Evolutionary conservation across 139 green algal species (phyloP).

Genomic region (Chlamydomonas sp.): DNA sequence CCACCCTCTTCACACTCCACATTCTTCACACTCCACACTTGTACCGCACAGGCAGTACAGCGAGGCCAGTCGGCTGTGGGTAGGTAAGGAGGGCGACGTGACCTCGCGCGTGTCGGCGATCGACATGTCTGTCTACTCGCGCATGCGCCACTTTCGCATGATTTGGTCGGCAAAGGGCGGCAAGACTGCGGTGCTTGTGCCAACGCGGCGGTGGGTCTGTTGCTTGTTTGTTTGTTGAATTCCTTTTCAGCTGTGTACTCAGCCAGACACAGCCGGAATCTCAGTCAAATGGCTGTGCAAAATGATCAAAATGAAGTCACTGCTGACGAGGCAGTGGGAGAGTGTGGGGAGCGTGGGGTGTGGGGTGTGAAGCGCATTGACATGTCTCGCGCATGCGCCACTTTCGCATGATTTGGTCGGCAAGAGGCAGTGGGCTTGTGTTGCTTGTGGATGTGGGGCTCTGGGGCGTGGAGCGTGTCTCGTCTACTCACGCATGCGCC

Average conservation of each 20-base stretch:
- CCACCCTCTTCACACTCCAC: too few relatives aligned
- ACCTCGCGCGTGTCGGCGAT: not conserved
- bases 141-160: constrained; percentile 57
- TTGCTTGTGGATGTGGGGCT: not conserved
- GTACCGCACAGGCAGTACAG: constrained; percentile 4
- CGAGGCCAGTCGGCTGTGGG: not conserved
- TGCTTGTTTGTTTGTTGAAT: not conserved
- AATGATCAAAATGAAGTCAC: too few relatives aligned
- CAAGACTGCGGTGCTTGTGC: constrained; percentile 43
- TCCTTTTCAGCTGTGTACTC: not conserved
- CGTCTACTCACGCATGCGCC: too few relatives aligned
- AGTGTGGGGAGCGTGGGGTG: too few relatives aligned
- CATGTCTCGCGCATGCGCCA: constrained; percentile 25
- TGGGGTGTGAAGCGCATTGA: not conserved
- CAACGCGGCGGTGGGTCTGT: not conserved
- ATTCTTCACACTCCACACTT: not conserved
- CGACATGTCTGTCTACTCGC: constrained; percentile 11
- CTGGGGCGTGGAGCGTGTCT: too few relatives aligned
- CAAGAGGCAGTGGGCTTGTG: too few relatives aligned
- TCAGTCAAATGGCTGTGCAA: too few relatives aligned
- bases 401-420: constrained; percentile 49
- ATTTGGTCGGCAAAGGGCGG: constrained; percentile 62
- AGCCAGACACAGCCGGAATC: too few relatives aligned
- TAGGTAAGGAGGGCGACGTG: not conserved
- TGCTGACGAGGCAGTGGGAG: too few relatives aligned